Evolutionary conservation across 345 rosid genomes (phyloP).

Genomic region (Trapa incisa): DNA sequence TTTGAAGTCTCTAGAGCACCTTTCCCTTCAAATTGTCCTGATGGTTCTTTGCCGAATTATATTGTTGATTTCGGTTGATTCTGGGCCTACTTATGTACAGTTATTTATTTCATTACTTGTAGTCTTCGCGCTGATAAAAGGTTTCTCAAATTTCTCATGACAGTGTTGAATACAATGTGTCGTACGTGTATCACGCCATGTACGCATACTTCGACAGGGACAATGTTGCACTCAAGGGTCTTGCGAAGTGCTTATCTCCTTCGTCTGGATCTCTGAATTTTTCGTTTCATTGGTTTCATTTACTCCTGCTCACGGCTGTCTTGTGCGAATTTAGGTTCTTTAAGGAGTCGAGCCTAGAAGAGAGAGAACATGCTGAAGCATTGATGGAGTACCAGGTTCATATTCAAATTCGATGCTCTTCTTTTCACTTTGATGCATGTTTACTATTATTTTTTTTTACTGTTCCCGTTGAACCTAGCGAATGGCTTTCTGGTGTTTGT

Average conservation of each 20-base stretch:
- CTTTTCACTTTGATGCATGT: not conserved
- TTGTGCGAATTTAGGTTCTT: conserved; percentile 42
- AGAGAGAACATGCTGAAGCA: conserved; percentile 89
- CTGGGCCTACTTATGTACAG: not conserved
- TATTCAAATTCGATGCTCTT: not conserved
- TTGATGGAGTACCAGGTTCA: conserved; percentile 79
- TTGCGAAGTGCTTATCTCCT: conserved; percentile 58
- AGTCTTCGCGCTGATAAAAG: not conserved
- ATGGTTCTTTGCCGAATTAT: not conserved
- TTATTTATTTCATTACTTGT: not conserved
- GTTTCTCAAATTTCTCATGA: not conserved
- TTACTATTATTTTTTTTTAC: not conserved
- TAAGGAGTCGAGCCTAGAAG: conserved; percentile 87
- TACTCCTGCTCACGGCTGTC: conserved; percentile 2
- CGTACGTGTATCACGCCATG: conserved; percentile 88
- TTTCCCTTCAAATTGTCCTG: not conserved
- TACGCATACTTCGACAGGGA: conserved; percentile 86
- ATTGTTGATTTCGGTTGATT: not conserved
- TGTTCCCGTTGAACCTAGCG: not conserved
- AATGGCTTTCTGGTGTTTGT: not conserved
- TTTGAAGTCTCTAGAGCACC: not conserved
- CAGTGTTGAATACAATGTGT: conserved; percentile 90
- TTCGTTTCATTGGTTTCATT: not conserved
- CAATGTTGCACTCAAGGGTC: conserved; percentile 76
- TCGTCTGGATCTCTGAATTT: not conserved